phyloP scores from a whole-genome alignment of 352 stramenopile species.

The Phytophthora podocarpi region DNA sequence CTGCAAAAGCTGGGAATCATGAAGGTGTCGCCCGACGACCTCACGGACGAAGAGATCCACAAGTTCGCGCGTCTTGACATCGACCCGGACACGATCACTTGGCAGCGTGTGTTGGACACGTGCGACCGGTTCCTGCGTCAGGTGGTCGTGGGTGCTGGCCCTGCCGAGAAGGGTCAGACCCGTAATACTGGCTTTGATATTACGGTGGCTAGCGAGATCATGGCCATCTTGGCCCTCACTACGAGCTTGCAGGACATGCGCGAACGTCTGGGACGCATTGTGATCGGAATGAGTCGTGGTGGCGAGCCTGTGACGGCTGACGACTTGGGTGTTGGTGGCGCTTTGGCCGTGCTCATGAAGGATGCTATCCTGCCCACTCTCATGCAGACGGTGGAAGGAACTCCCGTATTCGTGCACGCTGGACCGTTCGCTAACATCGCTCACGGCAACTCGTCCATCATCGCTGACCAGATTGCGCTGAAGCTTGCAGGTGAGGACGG shows the following conservation, averaged over 20 bases:
- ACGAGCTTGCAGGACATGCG: constrained; percentile 95
- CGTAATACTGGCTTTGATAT: constrained; percentile 83
- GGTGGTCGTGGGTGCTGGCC: constrained; percentile 89
- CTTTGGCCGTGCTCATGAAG: constrained; percentile 98
- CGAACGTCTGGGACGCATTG: constrained; percentile 93
- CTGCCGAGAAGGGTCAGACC: constrained; percentile 91
- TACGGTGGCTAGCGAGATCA: constrained; percentile 98
- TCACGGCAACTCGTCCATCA: constrained; percentile 97
- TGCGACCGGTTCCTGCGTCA: constrained; percentile 96
- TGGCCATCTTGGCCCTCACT: constrained; percentile 97
- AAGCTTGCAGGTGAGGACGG: constrained; percentile 95
- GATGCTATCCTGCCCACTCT: constrained; percentile 97
- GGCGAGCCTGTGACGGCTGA: constrained; percentile 95
- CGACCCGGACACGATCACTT: constrained; percentile 92
- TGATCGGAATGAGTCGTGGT: constrained; percentile 89
- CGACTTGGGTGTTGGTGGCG: constrained; percentile 96
- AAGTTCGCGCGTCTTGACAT: constrained; percentile 96
- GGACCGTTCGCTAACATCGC: constrained; percentile 99
- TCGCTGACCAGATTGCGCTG: constrained; percentile 96
- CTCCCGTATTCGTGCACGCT: constrained; percentile 96
- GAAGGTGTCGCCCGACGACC: constrained; percentile 91
- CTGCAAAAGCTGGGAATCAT: constrained; percentile 96
- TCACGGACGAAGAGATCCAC: constrained; percentile 93
- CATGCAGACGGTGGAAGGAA: constrained; percentile 98
- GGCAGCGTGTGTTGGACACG: constrained; percentile 96